phyloP scores from a whole-genome alignment of 495 filamentous ascomycete genomes.

The Aspergillus kassunensis region DNA sequence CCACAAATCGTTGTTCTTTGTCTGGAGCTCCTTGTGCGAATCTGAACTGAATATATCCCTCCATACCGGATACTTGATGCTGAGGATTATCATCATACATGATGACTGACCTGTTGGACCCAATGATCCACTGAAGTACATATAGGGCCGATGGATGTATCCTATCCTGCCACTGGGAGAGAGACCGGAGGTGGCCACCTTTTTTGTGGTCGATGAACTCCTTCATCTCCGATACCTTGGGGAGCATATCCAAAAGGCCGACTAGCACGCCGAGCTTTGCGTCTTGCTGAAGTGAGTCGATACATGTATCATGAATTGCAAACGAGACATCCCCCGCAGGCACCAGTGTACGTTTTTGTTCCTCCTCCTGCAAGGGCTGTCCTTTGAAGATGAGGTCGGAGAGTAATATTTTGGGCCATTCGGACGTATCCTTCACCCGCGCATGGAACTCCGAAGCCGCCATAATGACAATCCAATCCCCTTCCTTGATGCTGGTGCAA shows the following conservation, averaged over 20 bases:
- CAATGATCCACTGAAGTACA: slow-evolving; percentile 83
- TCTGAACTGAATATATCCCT: slow-evolving; percentile 73
- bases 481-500: slow-evolving; percentile 33
- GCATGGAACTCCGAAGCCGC: slow-evolving; percentile 7
- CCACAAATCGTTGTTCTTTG: slow-evolving; percentile 78
- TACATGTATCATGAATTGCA: slow-evolving; percentile 51
- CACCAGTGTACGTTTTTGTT: slow-evolving; percentile 9
- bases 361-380: too few relatives aligned
- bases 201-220: slow-evolving; percentile 48
- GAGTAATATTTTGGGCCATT: slow-evolving; percentile 11
- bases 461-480: slow-evolving; percentile 54
- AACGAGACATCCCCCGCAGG: slow-evolving; percentile 18
- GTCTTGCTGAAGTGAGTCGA: slow-evolving; percentile 45
- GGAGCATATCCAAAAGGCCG: slow-evolving; percentile 64
- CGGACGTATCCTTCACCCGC: slow-evolving; percentile 4
- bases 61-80: slow-evolving; percentile 61
- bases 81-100: slow-evolving; percentile 49
- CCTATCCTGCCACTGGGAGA: slow-evolving; percentile 58
- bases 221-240: slow-evolving; percentile 60
- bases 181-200: slow-evolving; percentile 21
- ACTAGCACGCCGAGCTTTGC: slow-evolving; percentile 53
- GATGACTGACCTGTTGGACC: slow-evolving; percentile 86
- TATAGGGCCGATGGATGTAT: slow-evolving; percentile 65
- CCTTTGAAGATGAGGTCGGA: slow-evolving; percentile 15
- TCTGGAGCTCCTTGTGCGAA: slow-evolving; percentile 88